Percentiles rank a stretch among this genome's conserved stretches.
Evolutionary conservation across 148 eudicot genomes (phyloP).

Genomic region (Simmondsia chinensis): DNA sequence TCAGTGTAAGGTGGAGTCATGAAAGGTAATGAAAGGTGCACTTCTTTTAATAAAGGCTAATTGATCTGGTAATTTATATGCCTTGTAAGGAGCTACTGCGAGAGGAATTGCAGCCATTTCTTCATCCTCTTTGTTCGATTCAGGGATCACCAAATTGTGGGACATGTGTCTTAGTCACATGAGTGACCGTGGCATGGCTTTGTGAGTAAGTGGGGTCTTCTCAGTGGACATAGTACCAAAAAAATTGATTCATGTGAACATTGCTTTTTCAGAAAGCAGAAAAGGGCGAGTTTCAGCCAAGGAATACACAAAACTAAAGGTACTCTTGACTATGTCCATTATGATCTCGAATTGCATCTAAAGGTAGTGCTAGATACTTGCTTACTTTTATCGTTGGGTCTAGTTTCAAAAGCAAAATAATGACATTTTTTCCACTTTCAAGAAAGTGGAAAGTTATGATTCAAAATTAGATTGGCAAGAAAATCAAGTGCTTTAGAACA

Average conservation of each 20-base stretch:
- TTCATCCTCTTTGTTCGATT: too few species aligned
- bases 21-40: too few species aligned
- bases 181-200: slow-evolving; percentile 2
- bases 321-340: slow-evolving; percentile 1
- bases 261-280: slow-evolving; percentile 4
- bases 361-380: too few species aligned
- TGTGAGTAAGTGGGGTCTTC: slow-evolving; percentile 1
- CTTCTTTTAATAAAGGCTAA: too few species aligned
- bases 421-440: neutral
- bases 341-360: too few species aligned
- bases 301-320: neutral
- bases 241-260: slow-evolving; percentile 4
- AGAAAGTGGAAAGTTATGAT: neutral
- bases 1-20: too few species aligned
- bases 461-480: slow-evolving; percentile 8
- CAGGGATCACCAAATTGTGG: neutral
- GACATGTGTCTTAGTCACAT: slow-evolving; percentile 6
- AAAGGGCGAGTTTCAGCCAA: neutral
- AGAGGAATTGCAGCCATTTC: too few species aligned
- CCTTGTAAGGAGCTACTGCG: too few species aligned
- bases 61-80: too few species aligned
- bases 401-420: too few species aligned
- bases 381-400: too few species aligned
- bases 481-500: slow-evolving; percentile 3
- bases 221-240: neutral